Evolutionary conservation across 352 stramenopile genomes (phyloP).

Genomic region (Phytophthora lateralis): DNA sequence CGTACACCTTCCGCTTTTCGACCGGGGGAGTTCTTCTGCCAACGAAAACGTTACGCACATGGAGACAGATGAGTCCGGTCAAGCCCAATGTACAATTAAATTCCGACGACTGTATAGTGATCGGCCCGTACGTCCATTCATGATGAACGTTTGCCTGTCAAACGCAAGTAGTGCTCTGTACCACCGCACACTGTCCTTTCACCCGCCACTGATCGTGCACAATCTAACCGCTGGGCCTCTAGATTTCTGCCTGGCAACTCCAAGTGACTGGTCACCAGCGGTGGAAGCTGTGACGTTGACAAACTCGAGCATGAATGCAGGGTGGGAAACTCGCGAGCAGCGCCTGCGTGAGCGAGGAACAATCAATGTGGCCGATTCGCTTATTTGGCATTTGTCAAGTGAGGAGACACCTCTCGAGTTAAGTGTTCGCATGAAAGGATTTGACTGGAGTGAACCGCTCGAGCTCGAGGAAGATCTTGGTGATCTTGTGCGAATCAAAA

Average conservation of each 20-base stretch:
- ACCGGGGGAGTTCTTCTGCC: constrained; percentile 40
- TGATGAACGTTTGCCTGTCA: constrained; percentile 72
- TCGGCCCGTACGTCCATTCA: constrained; percentile 79
- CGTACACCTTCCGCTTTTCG: constrained; percentile 73
- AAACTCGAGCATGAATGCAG: constrained; percentile 47
- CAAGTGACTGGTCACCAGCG: constrained; percentile 69
- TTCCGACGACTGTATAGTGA: constrained; percentile 81
- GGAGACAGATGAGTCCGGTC: constrained; percentile 40
- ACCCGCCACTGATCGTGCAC: constrained; percentile 80
- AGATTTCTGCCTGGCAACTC: constrained; percentile 77
- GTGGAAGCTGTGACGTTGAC: constrained; percentile 43
- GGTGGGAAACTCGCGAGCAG: constrained; percentile 81
- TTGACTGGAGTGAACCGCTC: constrained; percentile 84
- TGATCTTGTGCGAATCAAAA: constrained; percentile 68
- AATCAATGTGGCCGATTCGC: constrained; percentile 77
- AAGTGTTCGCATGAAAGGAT: constrained; percentile 82
- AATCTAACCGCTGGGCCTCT: constrained; percentile 76
- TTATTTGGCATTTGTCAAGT: constrained; percentile 86
- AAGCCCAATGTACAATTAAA: constrained; percentile 63
- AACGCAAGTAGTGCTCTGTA: constrained; percentile 64
- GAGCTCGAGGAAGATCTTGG: constrained; percentile 54
- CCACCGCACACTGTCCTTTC: constrained; percentile 76
- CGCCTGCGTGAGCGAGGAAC: constrained; percentile 77
- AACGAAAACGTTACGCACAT: constrained; percentile 33
- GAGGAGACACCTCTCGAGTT: constrained; percentile 80